phyloP scores from a whole-genome alignment of 306 rosid genomes.

The Lathyrus sativus region DNA sequence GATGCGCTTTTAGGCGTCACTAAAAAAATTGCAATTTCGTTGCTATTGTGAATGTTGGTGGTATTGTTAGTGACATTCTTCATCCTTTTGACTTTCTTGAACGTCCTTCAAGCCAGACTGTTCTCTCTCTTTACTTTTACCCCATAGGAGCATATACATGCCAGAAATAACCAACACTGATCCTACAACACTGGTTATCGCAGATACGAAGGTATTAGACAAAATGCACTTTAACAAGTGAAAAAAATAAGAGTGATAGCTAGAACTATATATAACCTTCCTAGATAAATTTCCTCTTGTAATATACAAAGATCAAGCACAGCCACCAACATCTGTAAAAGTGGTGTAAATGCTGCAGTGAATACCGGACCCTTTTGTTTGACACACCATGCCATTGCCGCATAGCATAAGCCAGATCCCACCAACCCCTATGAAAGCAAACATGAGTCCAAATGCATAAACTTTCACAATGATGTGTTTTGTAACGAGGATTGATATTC shows the following conservation, averaged over 20 bases:
- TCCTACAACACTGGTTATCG: conserved; percentile 65
- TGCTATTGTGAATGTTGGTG: neutral
- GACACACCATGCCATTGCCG: conserved; percentile 93
- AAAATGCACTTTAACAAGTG: neutral
- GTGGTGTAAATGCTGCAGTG: conserved; percentile 80
- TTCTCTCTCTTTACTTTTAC: conserved; percentile 60
- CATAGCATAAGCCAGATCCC: conserved; percentile 90
- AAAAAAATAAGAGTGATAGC: conserved; percentile 1
- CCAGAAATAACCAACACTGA: conserved; percentile 73
- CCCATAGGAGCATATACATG: conserved; percentile 81
- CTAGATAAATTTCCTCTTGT: conserved; percentile 74
- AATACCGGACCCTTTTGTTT: conserved; percentile 82
- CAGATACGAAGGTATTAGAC: conserved; percentile 32
- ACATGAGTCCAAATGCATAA: neutral
- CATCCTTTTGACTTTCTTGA: conserved; percentile 47
- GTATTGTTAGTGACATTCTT: conserved; percentile 35
- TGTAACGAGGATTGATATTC: conserved; percentile 35
- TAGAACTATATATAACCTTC: conserved; percentile 70
- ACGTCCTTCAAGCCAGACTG: conserved; percentile 36
- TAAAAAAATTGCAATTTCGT: neutral
- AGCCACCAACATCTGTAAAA: conserved; percentile 68
- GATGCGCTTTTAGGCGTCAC: neutral
- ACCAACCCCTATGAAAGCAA: conserved; percentile 60
- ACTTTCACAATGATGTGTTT: neutral
- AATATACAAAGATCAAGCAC: conserved; percentile 61